These are phyloP conservation scores for Penicillium steckii DNA, from an alignment of 495 filamentous ascomycete genomes.

Conservation along the genomic window DNA sequence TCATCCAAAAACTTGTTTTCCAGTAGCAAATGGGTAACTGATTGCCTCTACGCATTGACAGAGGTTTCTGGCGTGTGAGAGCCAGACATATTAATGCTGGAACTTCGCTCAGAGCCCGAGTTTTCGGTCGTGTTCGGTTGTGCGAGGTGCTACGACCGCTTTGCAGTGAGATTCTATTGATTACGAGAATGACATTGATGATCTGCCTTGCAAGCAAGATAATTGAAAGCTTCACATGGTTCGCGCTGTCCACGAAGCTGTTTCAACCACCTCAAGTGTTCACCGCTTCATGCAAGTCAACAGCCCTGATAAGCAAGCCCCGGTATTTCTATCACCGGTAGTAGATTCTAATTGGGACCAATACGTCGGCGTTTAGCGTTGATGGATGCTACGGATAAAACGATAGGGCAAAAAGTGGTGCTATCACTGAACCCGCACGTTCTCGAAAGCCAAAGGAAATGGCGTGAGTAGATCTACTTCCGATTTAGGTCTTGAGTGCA, in stretches of 20 bases:
- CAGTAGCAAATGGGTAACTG: slow-evolving; percentile 2
- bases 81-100: not conserved
- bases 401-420: not conserved
- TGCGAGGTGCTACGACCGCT: not conserved
- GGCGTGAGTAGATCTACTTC: not conserved
- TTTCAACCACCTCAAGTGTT: not conserved
- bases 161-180: not conserved
- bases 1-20: not conserved
- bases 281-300: not conserved
- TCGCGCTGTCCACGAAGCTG: not conserved
- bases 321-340: not conserved
- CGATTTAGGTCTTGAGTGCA: not conserved
- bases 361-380: not conserved
- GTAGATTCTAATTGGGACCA: not conserved
- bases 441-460: not conserved
- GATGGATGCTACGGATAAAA: not conserved
- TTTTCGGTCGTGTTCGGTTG: not conserved
- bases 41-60: not conserved
- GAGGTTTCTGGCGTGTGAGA: not conserved
- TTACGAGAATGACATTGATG: not conserved
- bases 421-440: not conserved
- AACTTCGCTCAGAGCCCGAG: not conserved
- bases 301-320: not conserved
- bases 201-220: not conserved
- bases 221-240: not conserved